Evolutionary conservation across 768 basidiomycete genomes (phyloP), one percentile per base, ranked within the genome.

Genomic region (Auricularia sp.): DNA sequence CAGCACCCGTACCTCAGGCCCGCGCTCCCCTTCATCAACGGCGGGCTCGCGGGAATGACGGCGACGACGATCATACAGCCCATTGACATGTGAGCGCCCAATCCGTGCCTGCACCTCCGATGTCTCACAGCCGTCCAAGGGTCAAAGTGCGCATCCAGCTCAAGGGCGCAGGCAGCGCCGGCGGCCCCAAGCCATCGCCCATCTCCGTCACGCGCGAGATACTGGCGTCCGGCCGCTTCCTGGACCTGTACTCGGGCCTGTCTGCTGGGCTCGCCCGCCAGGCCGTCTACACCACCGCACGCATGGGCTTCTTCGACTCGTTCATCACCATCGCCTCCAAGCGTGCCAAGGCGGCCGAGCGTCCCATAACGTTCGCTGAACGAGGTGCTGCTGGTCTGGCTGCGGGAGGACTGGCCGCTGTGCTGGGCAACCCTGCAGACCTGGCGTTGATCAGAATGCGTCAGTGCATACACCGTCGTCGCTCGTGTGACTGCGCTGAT

Each of bases 131-230:
- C 56, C 34, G 29, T 10, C 34, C 11, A 21, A 59, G 56, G 56
- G 56, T 59, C 56, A 59, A 59, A 29, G 56, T 59, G 8, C 56
- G 56, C 56, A 59, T 59, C 10, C 56, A 59, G 56, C 56, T 59
- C 56, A 10, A 21, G 23, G 56, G 56, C 34, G 56, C 47, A 18
- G 47, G 47, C 18, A 21, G 14, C 47, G 14, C 47, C 16, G 21
- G 11, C 14, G 47, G 47, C 21, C 47, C 29, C 18, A 59, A 59
- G 56, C 29, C 56, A 4, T 4, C 23, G 14, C 56, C 56, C 8
- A 6, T 59, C 11, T 14, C 29, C 56, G 56, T 59, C 29, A 23
- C 56, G 16, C 23, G 56, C 23, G 56, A 59, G 16, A 59, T 59
- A 33, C 14, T 59, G 11, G 56, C 56, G 23, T 23, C 56, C 6